phyloP scores from a whole-genome alignment of 2,329 filamentous ascomycete genomes.

The Pseudonectria foliicola region DNA sequence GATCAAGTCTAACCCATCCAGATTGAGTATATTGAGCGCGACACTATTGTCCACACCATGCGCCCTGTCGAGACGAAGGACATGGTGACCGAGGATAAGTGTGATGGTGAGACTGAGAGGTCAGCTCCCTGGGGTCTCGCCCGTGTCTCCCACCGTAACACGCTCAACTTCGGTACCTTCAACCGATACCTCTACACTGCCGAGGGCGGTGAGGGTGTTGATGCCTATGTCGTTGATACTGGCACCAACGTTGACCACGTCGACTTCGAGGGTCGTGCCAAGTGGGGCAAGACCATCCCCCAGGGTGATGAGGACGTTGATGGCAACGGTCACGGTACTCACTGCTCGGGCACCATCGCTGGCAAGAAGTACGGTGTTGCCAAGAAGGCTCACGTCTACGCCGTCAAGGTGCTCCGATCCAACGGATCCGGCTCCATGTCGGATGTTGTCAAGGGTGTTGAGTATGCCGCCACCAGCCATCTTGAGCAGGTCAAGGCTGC shows the following conservation, averaged over 20 bases:
- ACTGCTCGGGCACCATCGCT: slow-evolving; percentile 96
- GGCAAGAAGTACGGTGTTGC: slow-evolving; percentile 99
- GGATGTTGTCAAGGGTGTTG: slow-evolving; percentile 96
- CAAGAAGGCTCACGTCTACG: slow-evolving; percentile 95
- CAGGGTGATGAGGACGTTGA: slow-evolving; percentile 76
- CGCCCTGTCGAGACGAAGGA: slow-evolving; percentile 37
- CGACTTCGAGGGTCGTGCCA: slow-evolving; percentile 92
- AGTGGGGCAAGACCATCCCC: slow-evolving; percentile 97
- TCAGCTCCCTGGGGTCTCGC: slow-evolving; percentile 98
- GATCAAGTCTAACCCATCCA: slow-evolving; percentile 31
- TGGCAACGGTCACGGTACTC: slow-evolving; percentile 97
- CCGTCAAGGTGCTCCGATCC: slow-evolving; percentile 95
- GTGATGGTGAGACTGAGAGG: slow-evolving; percentile 66
- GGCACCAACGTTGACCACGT: slow-evolving; percentile 91
- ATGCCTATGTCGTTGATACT: slow-evolving; percentile 98
- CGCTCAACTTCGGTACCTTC: slow-evolving; percentile 82
- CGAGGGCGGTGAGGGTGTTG: slow-evolving; percentile 91
- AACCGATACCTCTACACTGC: slow-evolving; percentile 96
- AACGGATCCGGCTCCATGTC: slow-evolving; percentile 98
- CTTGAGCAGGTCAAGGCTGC: slow-evolving; percentile 65
- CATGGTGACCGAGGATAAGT: slow-evolving; percentile 31
- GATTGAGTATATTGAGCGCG: slow-evolving; percentile 95
- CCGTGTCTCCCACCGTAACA: slow-evolving; percentile 90
- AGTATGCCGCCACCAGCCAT: slow-evolving; percentile 83
- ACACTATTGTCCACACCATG: slow-evolving; percentile 85